Evolutionary conservation across 768 basidiomycete genomes (phyloP), one percentile per base, ranked within the genome.

Genomic region (Amanita jacksonii): DNA sequence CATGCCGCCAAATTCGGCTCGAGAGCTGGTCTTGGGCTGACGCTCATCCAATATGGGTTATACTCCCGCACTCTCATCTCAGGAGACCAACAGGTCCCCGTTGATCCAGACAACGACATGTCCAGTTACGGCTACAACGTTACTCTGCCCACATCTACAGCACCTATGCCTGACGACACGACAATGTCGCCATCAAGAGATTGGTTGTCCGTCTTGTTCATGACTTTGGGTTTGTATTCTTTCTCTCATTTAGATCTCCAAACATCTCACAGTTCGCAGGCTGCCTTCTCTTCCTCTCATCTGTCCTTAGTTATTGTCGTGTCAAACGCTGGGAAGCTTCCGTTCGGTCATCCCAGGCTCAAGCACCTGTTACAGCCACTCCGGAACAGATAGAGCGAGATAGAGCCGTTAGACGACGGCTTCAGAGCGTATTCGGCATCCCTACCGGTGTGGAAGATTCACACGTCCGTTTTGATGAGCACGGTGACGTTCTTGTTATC

Each of bases 1-100:
- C 93, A 98, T 57, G 90, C 96, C 0, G 88, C 85, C 48, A 93
- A 92, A 61, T 88, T 77, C 57, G 96, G 96, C 39, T 90, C 89
- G 12, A 83, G 90, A 34, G 91, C 90, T 0, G 94, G 94, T 23
- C 77, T 99, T n/a, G 94, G 94, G 13, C 72, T 96, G 53, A 98
- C 90, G 0, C 68, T 97, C 48, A 93, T 97, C 50, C 94, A 97
- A 56, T 89, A 82, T 53, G 94, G 93, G 1, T 77, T 93, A 54
- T 81, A 78, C 57, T 76, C 85, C 9, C 76, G 77, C 41, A 49
- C 60, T 9, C 59, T 58, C 30, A 53, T 52, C 9, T 51, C 61
- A 51, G 59, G 61, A 49, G 52, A 65, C 35, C 54, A 52, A n/a
- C n/a, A n/a, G n/a, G n/a, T n/a, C n/a, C n/a, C n/a, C 39, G n/a